phyloP scores from a whole-genome alignment of 2,329 filamentous ascomycete genomes.

The Phyllosticta paracitricarpa region DNA sequence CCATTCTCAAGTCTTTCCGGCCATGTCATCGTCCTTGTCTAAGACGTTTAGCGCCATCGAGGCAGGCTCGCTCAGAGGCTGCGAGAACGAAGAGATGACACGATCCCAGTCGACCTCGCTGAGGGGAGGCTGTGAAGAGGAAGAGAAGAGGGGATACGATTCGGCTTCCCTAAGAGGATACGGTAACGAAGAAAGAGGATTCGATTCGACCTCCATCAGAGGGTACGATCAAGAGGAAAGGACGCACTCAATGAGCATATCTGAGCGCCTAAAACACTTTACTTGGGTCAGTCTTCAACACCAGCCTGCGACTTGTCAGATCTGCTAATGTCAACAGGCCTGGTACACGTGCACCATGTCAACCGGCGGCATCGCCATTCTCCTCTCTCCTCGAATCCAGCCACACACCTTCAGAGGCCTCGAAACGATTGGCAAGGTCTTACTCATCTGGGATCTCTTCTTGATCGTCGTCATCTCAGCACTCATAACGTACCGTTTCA shows the following conservation, averaged over 20 bases:
- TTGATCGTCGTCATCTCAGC: conserved; percentile 29
- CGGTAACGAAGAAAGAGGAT: not conserved
- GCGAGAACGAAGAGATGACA: not conserved
- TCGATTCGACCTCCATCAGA: not conserved
- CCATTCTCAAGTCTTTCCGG: not conserved
- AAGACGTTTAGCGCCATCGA: not conserved
- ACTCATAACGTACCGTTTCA: conserved; percentile 34
- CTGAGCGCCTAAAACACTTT: not conserved
- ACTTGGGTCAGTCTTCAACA: not conserved
- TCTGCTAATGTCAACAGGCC: conserved; percentile 20
- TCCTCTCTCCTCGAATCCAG: conserved; percentile 27
- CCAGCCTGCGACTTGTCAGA: not conserved
- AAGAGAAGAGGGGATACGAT: not conserved
- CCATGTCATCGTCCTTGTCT: not conserved
- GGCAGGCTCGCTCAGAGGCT: not conserved
- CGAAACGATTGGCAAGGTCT: conserved; percentile 39
- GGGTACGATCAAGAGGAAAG: not conserved
- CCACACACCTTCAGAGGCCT: conserved; percentile 40
- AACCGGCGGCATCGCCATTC: conserved; percentile 37
- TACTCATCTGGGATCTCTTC: conserved; percentile 42
- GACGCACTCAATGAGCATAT: not conserved
- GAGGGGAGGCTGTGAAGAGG: not conserved
- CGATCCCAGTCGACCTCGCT: not conserved
- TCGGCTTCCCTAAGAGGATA: not conserved
- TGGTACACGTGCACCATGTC: conserved; percentile 40